Evolutionary conservation across 75 land plant species (phyloP), one percentile per base, ranked within the genome.

Genomic region (Pinus tabuliformis): DNA sequence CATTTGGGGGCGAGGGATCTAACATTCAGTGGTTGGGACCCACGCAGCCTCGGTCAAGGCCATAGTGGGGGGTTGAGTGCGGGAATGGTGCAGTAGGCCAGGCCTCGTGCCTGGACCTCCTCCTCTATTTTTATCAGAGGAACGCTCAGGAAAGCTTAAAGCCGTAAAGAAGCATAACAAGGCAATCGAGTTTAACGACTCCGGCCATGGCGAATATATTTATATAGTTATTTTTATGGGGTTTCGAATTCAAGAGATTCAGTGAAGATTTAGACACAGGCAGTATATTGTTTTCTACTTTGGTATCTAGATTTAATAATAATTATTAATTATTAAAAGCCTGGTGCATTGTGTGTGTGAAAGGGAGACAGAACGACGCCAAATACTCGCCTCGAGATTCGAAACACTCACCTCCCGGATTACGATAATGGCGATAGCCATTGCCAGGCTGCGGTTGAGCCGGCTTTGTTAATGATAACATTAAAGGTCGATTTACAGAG

Each of bases 321-420:
- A 49, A 9, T 49, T 49, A 49, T 49, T 49, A 49, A 49, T 49
- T 49, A 49, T 49, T 49, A 49, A 49, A 49, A 49, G 54, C 54
- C 54, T 49, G 54, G 54, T 49, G 54, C 54, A 49, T 49, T 49
- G 54, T 49, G 70, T 65, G 30, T 65, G 70, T 17, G 70, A 37
- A 65, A 68, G 52, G 52, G 22, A 42, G 24, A 37, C 52, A 49
- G 54, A 49, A 49, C 54, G 54, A 49, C 54, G 54, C 72, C n/a
- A 24, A 68, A 42, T 68, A 15, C 22, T 18, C 22, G 72, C 72
- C 49, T 68, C 12, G 72, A 45, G 72, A 68, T 68, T 68, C 72
- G 72, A 68, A 42, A 37, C 14, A 7, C 12, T 37, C 16, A 68
- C 72, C 72, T 39, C 54, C 54, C 54, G 13, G 11, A 49, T 49